phyloP scores from a whole-genome alignment of 2,329 filamentous ascomycete genomes.

The Fusarium sp. region DNA sequence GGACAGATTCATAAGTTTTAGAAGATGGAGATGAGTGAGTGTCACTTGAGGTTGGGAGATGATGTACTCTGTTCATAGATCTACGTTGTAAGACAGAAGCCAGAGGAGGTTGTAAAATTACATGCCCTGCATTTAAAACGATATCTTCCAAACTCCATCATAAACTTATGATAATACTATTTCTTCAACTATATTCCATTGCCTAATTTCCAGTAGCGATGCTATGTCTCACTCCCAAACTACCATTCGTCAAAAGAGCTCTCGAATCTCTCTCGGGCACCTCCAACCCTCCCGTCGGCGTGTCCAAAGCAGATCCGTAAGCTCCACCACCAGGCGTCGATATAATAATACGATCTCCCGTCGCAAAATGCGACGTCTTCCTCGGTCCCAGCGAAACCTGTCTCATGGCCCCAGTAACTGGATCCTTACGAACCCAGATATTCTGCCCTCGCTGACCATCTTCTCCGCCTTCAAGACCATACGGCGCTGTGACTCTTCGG shows the following conservation, averaged over 20 bases:
- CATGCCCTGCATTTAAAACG: too few species aligned
- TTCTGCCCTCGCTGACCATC: conserved; percentile 77
- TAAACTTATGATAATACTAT: too few species aligned
- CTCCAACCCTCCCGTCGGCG: neutral
- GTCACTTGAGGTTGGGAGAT: too few species aligned
- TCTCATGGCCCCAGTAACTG: conserved; percentile 46
- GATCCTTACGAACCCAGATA: conserved; percentile 66
- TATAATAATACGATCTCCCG: conserved; percentile 42
- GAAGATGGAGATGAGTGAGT: fast-evolving
- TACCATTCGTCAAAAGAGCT: conserved; percentile 32
- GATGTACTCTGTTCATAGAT: neutral
- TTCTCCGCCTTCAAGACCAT: conserved; percentile 77
- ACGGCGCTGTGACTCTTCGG: conserved; percentile 78
- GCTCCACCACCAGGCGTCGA: conserved; percentile 45
- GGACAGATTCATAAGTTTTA: conserved; percentile 69
- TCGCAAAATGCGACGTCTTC: conserved; percentile 35
- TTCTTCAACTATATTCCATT: too few species aligned
- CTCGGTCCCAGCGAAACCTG: conserved; percentile 43
- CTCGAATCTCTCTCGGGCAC: conserved; percentile 23
- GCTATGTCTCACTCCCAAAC: conserved; percentile 32
- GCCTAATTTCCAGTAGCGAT: conserved; percentile 34
- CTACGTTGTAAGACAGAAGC: too few species aligned
- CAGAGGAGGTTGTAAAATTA: too few species aligned
- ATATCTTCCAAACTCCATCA: too few species aligned
- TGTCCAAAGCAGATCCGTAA: conserved; percentile 20